Base-by-base conservation (phyloP, 345 rosid genomes). In the Pelargonium nanum region DNA sequence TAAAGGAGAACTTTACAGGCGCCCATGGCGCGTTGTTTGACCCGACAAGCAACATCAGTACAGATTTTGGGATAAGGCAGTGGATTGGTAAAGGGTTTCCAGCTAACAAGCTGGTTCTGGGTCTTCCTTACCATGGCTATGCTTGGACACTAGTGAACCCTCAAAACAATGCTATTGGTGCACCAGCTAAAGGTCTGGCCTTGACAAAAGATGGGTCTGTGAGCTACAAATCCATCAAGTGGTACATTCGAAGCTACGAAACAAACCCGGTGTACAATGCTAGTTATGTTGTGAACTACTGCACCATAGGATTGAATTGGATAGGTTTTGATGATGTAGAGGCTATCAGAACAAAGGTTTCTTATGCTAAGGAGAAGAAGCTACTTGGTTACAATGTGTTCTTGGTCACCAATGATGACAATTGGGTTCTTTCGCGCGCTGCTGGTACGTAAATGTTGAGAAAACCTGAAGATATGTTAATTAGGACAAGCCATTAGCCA, bases 301-400 rank as follows among this genome's bases (percentile, higher is more conserved):
- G 55, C 66, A 51, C 32, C 1, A 13, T 24, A 24, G 70, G 74
- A 22, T 51, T 45, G 8, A 3, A 0, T 22, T 80, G 88, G 88
- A 61, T 83, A 40, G 75, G 68, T 66, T 83, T 72, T 53, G 83
- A 77, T 40, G 81, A 65, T 48, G 72, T 65, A 16, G 78, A 75
- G 34, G 72, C 68, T 21, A 45, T 80, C 12, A 64, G 40, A 65
- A 54, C 67, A 15, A 80, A 80, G 63, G 67, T 74, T 62, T 57
- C 68, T 21, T 83, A 80, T 58, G 75, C 80, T 28, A 72, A 56
- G 74, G 63, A 34, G 1, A 76, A 74, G 28, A 63, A 63, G 7
- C 71, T 83, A 4, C 69, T 44, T 25, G 88, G 85, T 53, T 83
- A 76, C 60, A 40, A 0, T 22, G 78, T 61, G 0, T 83, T 70